These are phyloP conservation scores for Nicotiana attenuata DNA, from an alignment of 257 asterid species.

Conservation along the genomic window DNA sequence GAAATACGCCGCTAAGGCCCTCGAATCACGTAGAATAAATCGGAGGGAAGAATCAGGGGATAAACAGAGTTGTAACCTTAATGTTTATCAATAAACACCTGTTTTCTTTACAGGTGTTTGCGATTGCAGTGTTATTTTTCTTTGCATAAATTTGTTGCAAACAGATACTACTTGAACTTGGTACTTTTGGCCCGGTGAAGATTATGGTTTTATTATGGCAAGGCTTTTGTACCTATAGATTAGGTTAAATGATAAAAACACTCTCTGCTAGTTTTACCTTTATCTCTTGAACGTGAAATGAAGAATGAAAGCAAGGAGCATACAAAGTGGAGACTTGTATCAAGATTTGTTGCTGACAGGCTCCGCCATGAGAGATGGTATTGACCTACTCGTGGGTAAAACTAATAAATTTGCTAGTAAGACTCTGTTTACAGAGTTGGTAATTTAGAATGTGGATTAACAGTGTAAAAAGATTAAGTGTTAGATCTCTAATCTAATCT, in stretches of 20 bases:
- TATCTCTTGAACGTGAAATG: neutral
- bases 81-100: too few relatives aligned
- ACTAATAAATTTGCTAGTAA: neutral
- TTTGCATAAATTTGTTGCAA: too few relatives aligned
- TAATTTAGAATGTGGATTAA: neutral
- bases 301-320: neutral
- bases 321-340: slow-evolving; percentile 1
- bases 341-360: neutral
- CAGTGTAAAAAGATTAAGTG: neutral
- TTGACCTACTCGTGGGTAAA: neutral
- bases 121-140: too few relatives aligned
- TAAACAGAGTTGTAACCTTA: too few relatives aligned
- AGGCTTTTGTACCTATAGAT: neutral
- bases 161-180: neutral
- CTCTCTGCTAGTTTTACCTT: neutral
- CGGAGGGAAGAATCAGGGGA: too few relatives aligned
- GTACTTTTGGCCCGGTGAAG: neutral
- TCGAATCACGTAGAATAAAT: too few relatives aligned
- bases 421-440: neutral
- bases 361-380: neutral
- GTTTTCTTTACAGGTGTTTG: too few relatives aligned
- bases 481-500: neutral
- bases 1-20: too few relatives aligned
- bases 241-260: neutral
- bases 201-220: neutral